A percentile compares a stretch with the other conserved stretches of the same genome.
phyloP scores from a whole-genome alignment of 1,139 yeast genomes.

The Geotrichum klebahnii region DNA sequence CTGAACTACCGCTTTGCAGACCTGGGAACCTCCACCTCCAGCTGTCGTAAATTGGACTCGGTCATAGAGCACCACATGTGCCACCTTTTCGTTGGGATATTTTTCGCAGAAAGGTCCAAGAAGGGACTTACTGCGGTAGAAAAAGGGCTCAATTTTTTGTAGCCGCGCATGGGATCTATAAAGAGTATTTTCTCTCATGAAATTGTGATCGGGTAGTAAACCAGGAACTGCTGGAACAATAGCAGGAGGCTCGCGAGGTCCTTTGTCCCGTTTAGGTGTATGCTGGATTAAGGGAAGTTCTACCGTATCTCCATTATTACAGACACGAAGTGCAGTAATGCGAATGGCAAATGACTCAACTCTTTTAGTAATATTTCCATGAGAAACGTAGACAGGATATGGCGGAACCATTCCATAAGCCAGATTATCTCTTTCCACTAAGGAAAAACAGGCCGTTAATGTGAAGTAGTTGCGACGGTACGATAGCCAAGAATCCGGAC shows the following conservation, averaged over 20 bases:
- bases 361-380: slow-evolving; percentile 2
- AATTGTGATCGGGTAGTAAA: slow-evolving; percentile 20
- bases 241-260: slow-evolving; percentile 19
- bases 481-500: slow-evolving; percentile 20
- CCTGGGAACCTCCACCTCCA: slow-evolving; percentile 21
- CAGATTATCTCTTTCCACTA: slow-evolving; percentile 11
- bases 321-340: slow-evolving; percentile 19
- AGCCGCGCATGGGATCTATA: slow-evolving; percentile 18
- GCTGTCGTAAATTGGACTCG: slow-evolving; percentile 22
- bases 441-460: slow-evolving; percentile 17
- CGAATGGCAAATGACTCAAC: slow-evolving; percentile 19
- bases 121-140: slow-evolving; percentile 14
- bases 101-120: slow-evolving; percentile 19
- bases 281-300: slow-evolving; percentile 21
- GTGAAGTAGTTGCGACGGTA: slow-evolving; percentile 23
- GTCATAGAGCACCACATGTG: slow-evolving; percentile 22
- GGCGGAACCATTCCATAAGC: slow-evolving; percentile 20
- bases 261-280: slow-evolving; percentile 21
- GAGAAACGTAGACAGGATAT: slow-evolving; percentile 12
- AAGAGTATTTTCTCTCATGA: slow-evolving; percentile 21
- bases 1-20: slow-evolving; percentile 19
- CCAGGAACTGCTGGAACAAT: slow-evolving; percentile 22
- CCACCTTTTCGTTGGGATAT: slow-evolving; percentile 20
- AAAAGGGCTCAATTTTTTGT: slow-evolving; percentile 18
- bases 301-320: slow-evolving; percentile 5